A percentile compares a stretch with the other conserved stretches of the same genome.
Evolutionary conservation across 805 yeast genomes (phyloP).

Genomic region (Zygotorulaspora florentina): DNA sequence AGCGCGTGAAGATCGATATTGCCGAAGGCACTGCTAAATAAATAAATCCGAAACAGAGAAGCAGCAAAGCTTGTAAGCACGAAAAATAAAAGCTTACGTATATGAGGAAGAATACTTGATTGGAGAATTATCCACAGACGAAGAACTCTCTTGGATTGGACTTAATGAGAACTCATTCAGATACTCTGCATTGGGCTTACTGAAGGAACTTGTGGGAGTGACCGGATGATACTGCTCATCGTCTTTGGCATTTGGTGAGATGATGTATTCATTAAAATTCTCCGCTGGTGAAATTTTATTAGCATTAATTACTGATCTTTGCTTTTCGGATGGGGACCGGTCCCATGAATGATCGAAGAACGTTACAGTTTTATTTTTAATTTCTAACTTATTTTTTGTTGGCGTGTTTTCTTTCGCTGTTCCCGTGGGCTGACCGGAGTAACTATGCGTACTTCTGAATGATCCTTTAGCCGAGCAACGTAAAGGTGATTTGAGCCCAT

Average conservation of each 20-base stretch:
- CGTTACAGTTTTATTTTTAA: slow-evolving; percentile 39
- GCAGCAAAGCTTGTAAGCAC: no score
- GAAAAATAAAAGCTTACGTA: not conserved
- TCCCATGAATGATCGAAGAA: slow-evolving; percentile 30
- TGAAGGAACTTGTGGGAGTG: slow-evolving; percentile 22
- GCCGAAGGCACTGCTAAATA: no score
- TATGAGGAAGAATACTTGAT: not conserved
- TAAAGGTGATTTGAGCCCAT: slow-evolving; percentile 8
- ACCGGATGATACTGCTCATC: slow-evolving; percentile 10
- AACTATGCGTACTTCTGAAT: slow-evolving; percentile 33
- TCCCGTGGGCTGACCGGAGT: slow-evolving; percentile 27
- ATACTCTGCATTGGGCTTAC: slow-evolving; percentile 27
- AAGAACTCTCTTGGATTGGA: slow-evolving; percentile 31
- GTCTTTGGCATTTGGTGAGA: slow-evolving; percentile 7
- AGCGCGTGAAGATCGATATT: not conserved
- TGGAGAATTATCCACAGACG: slow-evolving; percentile 33
- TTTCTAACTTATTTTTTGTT: slow-evolving; percentile 35
- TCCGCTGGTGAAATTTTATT: slow-evolving; percentile 6
- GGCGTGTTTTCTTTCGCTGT: slow-evolving; percentile 31
- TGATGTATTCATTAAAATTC: slow-evolving; percentile 5
- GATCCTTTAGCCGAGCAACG: slow-evolving; percentile 15
- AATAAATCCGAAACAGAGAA: no score
- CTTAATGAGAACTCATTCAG: slow-evolving; percentile 25
- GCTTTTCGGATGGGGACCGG: slow-evolving; percentile 6
- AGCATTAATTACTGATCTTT: slow-evolving; percentile 4